These are phyloP conservation scores for Kokia cookei DNA, from an alignment of 441 rosid genomes.

Conservation along the genomic window DNA sequence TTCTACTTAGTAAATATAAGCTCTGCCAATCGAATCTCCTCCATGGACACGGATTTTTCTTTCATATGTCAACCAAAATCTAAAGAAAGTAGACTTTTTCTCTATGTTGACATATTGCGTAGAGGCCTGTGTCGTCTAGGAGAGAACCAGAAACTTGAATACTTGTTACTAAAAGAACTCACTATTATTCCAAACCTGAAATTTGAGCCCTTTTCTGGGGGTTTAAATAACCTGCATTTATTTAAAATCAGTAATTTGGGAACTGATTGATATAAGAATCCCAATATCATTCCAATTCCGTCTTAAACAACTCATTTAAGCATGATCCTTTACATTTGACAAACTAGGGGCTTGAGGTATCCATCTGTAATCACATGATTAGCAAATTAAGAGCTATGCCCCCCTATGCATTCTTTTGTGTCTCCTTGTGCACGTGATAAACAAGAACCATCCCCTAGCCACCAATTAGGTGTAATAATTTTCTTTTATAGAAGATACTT, in stretches of 20 bases:
- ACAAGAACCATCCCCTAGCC: not conserved
- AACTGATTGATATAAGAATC: not conserved
- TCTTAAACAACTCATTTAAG: not conserved
- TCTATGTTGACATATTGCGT: not conserved
- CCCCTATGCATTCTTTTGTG: not conserved
- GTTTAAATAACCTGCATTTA: constrained; percentile 34
- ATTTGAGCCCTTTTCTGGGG: not conserved
- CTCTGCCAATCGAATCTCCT: not conserved
- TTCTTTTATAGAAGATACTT: not conserved
- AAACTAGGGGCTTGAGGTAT: not conserved
- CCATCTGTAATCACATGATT: not conserved
- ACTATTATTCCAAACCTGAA: not conserved
- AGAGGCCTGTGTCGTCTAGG: not conserved
- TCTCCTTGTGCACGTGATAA: not conserved
- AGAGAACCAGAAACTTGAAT: not conserved
- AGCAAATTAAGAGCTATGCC: not conserved
- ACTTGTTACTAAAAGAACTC: not conserved
- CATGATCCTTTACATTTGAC: not conserved
- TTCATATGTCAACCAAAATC: not conserved
- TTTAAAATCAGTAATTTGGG: not conserved
- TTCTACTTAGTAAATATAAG: not conserved
- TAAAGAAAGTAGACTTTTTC: not conserved
- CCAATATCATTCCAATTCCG: not conserved
- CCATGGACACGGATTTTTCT: not conserved
- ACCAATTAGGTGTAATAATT: not conserved